Evolutionary conservation across 2,329 filamentous ascomycete species (phyloP).

Genomic region (Dichotomopilus funicola): DNA sequence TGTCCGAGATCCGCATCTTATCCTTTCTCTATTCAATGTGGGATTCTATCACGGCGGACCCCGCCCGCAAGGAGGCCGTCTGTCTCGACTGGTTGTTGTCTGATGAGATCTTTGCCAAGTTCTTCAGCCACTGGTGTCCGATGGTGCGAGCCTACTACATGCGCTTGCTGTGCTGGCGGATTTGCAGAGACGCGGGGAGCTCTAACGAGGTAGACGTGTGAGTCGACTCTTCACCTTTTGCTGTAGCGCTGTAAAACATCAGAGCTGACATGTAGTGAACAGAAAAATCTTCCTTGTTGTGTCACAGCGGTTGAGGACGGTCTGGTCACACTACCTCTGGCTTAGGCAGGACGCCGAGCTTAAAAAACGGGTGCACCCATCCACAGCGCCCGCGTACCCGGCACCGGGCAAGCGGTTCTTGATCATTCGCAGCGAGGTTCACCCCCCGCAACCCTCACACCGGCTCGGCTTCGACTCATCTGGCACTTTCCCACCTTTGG

Average conservation of each 20-base stretch:
- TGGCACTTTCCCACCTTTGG: slow-evolving; percentile 17
- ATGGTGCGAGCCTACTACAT: slow-evolving; percentile 94
- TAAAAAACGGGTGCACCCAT: slow-evolving; percentile 51
- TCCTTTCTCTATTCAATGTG: slow-evolving; percentile 77
- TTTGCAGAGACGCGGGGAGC: slow-evolving; percentile 68
- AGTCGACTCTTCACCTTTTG: slow-evolving; percentile 32
- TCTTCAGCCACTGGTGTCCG: slow-evolving; percentile 91
- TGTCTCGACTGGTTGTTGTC: slow-evolving; percentile 71
- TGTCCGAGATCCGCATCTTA: slow-evolving; percentile 80
- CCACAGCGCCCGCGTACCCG: slow-evolving; percentile 75
- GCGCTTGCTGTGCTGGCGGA: slow-evolving; percentile 81
- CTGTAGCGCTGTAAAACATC: slow-evolving; percentile 4
- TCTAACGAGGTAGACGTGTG: slow-evolving; percentile 60
- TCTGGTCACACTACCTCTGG: slow-evolving; percentile 76
- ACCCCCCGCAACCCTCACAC: slow-evolving; percentile 41
- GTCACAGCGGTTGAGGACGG: slow-evolving; percentile 59
- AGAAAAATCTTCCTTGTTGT: slow-evolving; percentile 65
- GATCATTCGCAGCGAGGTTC: slow-evolving; percentile 74
- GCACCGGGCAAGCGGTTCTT: slow-evolving; percentile 80
- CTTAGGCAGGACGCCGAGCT: slow-evolving; percentile 61
- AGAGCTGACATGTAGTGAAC: slow-evolving; percentile 20
- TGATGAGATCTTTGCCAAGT: slow-evolving; percentile 66
- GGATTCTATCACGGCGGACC: slow-evolving; percentile 62
- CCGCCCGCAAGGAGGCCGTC: slow-evolving; percentile 60
- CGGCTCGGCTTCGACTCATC: slow-evolving; percentile 46